Conservation (phyloP, 371 early-diverging fungal genomes). For the Mortierella polycephala region DNA sequence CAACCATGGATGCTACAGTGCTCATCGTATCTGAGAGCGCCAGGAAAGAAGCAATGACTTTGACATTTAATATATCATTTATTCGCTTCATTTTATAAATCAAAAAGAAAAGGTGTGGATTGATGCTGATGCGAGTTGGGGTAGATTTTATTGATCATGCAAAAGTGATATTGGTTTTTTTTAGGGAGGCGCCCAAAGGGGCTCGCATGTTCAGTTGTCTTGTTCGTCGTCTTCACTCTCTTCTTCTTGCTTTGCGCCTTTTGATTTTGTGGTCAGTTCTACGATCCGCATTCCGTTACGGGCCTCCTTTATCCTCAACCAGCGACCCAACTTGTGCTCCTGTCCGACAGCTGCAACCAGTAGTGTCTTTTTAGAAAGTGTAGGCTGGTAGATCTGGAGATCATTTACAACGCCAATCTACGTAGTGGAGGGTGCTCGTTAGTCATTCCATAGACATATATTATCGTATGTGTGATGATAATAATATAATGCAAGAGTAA, state of each 20-base stretch:
- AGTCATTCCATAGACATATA: too few species aligned
- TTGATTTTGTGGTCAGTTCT: slow-evolving; percentile 54
- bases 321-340: slow-evolving; percentile 92
- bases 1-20: too few species aligned
- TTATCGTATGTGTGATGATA: too few species aligned
- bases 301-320: slow-evolving; percentile 78
- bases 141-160: slow-evolving; percentile 9
- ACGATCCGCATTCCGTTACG: slow-evolving; percentile 74
- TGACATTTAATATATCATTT: too few species aligned
- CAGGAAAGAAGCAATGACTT: too few species aligned
- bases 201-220: too few species aligned
- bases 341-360: slow-evolving; percentile 86
- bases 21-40: too few species aligned
- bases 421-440: not conserved
- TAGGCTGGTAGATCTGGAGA: slow-evolving; percentile 62
- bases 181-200: not conserved
- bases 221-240: slow-evolving; percentile 15
- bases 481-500: not conserved
- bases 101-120: too few species aligned
- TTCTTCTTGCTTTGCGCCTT: slow-evolving; percentile 18
- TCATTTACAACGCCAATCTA: slow-evolving; percentile 63
- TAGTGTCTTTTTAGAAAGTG: slow-evolving; percentile 62
- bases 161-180: not conserved
- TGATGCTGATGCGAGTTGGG: too few species aligned
- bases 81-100: too few species aligned